These are phyloP conservation scores for Dispira simplex DNA, from an alignment of 192 early-diverging fungal genomes.

Conservation along the genomic window DNA sequence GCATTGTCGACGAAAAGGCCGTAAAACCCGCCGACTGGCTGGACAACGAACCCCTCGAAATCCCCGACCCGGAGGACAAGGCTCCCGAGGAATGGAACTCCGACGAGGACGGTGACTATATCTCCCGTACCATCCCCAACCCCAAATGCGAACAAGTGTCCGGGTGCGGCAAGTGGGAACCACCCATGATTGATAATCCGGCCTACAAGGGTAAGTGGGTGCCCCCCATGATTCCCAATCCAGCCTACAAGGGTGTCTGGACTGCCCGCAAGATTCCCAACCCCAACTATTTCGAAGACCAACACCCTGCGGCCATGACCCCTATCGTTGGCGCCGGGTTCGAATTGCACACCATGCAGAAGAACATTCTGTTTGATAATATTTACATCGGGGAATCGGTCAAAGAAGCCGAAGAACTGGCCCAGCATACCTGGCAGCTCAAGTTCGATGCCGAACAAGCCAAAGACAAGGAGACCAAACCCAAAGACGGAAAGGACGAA, in stretches of 20 bases:
- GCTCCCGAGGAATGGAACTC: slow-evolving; percentile 89
- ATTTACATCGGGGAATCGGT: slow-evolving; percentile 72
- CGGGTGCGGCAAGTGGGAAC: slow-evolving; percentile 69
- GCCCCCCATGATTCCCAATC: slow-evolving; percentile 76
- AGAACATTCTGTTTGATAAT: slow-evolving; percentile 80
- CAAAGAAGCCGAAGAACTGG: slow-evolving; percentile 48
- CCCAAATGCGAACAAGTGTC: slow-evolving; percentile 57
- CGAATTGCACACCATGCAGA: slow-evolving; percentile 91
- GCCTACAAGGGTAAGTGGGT: slow-evolving; percentile 85
- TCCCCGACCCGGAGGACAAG: slow-evolving; percentile 61
- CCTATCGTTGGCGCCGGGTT: slow-evolving; percentile 74
- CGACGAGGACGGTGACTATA: slow-evolving; percentile 89
- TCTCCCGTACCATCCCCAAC: slow-evolving; percentile 57
- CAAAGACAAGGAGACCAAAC: slow-evolving; percentile 30
- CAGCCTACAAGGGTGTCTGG: slow-evolving; percentile 87
- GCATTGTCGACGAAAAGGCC: slow-evolving; percentile 65
- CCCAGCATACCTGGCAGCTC: slow-evolving; percentile 60
- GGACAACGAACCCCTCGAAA: slow-evolving; percentile 52
- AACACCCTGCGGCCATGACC: slow-evolving; percentile 59
- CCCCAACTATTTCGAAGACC: slow-evolving; percentile 74
- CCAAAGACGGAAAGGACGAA: slow-evolving; percentile 8
- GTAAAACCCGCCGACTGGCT: slow-evolving; percentile 75
- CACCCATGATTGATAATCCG: slow-evolving; percentile 70
- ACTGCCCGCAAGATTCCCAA: slow-evolving; percentile 71
- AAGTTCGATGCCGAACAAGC: slow-evolving; percentile 56